Conservation (phyloP, 2,329 filamentous ascomycete species). For the Magnaporthiopsis poae region DNA sequence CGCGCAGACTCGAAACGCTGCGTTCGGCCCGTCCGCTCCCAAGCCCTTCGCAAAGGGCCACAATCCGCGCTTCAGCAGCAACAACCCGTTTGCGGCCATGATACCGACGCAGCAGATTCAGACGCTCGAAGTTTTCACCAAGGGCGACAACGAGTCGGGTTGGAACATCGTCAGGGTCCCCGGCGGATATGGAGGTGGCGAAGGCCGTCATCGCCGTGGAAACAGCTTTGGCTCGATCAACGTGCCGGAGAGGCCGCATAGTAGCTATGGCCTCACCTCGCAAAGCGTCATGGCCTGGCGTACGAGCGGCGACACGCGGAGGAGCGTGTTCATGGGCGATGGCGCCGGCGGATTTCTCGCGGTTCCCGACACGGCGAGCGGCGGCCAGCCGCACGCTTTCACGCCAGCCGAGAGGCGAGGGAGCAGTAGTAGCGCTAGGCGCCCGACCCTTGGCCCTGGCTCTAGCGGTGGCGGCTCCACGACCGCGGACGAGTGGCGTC, state of each 20-base stretch:
- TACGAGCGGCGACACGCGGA: conserved; percentile 32
- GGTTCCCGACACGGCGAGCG: conserved; percentile 29
- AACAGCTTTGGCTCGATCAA: conserved; percentile 10
- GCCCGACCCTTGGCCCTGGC: conserved; percentile 11
- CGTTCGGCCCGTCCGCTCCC: conserved; percentile 13
- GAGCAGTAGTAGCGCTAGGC: conserved; percentile 15
- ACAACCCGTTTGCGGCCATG: conserved; percentile 45
- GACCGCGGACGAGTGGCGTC: conserved; percentile 31
- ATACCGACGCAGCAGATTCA: conserved; percentile 17
- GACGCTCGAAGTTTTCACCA: conserved; percentile 51
- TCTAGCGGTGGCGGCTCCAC: conserved; percentile 12
- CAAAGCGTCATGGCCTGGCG: conserved; percentile 37
- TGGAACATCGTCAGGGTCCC: conserved; percentile 49
- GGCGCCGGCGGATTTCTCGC: conserved; percentile 43
- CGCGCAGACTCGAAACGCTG: conserved; percentile 23
- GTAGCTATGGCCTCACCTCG: conserved; percentile 47
- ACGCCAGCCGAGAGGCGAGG: neutral
- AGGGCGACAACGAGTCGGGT: conserved; percentile 46
- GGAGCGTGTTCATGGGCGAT: conserved; percentile 44
- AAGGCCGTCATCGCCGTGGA: conserved; percentile 12
- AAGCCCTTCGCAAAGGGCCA: conserved; percentile 17
- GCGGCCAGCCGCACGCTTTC: conserved; percentile 13
- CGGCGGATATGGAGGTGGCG: conserved; percentile 18
- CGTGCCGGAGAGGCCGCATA: conserved; percentile 33
- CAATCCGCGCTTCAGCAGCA: conserved; percentile 45